Conservation (phyloP, 2,329 filamentous ascomycete species). For the Aureobasidium mangrovei region DNA sequence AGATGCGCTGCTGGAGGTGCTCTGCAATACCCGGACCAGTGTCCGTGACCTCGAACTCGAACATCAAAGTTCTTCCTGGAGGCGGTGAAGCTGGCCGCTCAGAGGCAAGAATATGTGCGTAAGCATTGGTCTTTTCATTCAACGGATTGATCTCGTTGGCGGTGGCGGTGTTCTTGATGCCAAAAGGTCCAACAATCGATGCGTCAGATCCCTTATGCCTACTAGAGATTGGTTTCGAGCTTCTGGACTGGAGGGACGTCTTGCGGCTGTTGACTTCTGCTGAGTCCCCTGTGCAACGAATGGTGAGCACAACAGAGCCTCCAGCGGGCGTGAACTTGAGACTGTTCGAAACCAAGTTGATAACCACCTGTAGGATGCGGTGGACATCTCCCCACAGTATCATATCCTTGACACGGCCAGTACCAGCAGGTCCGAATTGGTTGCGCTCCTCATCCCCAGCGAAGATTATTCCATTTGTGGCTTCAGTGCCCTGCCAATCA, state of each 20-base stretch:
- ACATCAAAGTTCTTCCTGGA: slow-evolving; percentile 60
- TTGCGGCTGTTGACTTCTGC: slow-evolving; percentile 37
- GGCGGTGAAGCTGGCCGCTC: slow-evolving; percentile 36
- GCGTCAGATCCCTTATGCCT: slow-evolving; percentile 14
- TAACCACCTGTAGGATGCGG: slow-evolving; percentile 82
- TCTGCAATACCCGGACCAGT: slow-evolving; percentile 78
- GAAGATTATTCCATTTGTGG: slow-evolving; percentile 25
- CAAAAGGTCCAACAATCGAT: slow-evolving; percentile 6
- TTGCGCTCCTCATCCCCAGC: slow-evolving; percentile 32
- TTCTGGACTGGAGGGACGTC: slow-evolving; percentile 31
- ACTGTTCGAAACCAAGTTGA: slow-evolving; percentile 86
- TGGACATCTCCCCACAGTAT: slow-evolving; percentile 89
- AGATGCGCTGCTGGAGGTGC: slow-evolving; percentile 70
- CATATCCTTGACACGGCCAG: slow-evolving; percentile 71
- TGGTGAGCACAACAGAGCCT: slow-evolving; percentile 66
- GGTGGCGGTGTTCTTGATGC: slow-evolving; percentile 25
- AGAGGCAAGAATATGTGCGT: slow-evolving; percentile 28
- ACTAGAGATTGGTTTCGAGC: slow-evolving; percentile 23
- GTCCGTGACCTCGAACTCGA: slow-evolving; percentile 84
- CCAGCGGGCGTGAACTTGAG: slow-evolving; percentile 79
- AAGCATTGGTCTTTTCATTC: slow-evolving; percentile 31
- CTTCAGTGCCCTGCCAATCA: slow-evolving; percentile 46
- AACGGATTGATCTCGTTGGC: slow-evolving; percentile 37
- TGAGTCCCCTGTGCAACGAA: slow-evolving; percentile 61
- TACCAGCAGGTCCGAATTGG: slow-evolving; percentile 43